phyloP scores from a whole-genome alignment of 23 red algal genomes.

The Porphyridium purpureum region DNA sequence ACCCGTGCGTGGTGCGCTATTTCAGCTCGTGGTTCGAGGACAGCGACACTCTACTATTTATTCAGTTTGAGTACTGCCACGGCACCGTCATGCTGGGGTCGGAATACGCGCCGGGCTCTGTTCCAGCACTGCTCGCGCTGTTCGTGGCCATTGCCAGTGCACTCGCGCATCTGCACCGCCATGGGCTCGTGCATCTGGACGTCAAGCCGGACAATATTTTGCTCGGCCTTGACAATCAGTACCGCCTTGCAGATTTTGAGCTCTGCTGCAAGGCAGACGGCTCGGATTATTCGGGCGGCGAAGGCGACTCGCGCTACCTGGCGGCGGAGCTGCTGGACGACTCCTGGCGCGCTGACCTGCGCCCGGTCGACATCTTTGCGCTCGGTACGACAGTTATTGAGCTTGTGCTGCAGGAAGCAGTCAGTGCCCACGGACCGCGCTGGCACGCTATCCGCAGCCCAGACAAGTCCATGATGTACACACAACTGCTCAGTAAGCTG shows the following conservation, averaged over 20 bases:
- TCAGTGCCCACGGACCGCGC: too few species aligned
- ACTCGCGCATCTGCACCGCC: conserved; percentile 47
- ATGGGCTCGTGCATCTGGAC: conserved; percentile 70
- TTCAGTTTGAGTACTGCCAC: conserved; percentile 78
- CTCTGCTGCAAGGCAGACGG: conserved; percentile 7
- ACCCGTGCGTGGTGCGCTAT: conserved; percentile 67
- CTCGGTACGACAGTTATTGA: conserved; percentile 4
- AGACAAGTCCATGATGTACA: too few species aligned
- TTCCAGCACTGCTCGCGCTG: conserved; percentile 31
- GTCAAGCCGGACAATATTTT: too few species aligned
- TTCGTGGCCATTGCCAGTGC: conserved; percentile 38
- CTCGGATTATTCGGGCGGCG: conserved; percentile 11
- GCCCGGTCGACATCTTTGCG: conserved; percentile 6
- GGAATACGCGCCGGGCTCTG: too few species aligned
- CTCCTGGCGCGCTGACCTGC: background rate
- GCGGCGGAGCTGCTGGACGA: conserved; percentile 4
- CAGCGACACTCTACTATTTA: conserved; percentile 25
- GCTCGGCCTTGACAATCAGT: conserved; percentile 33
- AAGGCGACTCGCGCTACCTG: conserved; percentile 19
- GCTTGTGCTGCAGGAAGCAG: too few species aligned
- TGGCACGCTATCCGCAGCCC: too few species aligned
- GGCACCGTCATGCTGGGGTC: too few species aligned
- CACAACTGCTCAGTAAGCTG: too few species aligned
- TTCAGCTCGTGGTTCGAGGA: conserved; percentile 77
- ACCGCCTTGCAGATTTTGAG: conserved; percentile 20